A percentile compares a stretch with the other conserved stretches of the same genome.
Evolutionary conservation across 495 filamentous ascomycete species (phyloP).

Genomic region (Cercophora scortea): DNA sequence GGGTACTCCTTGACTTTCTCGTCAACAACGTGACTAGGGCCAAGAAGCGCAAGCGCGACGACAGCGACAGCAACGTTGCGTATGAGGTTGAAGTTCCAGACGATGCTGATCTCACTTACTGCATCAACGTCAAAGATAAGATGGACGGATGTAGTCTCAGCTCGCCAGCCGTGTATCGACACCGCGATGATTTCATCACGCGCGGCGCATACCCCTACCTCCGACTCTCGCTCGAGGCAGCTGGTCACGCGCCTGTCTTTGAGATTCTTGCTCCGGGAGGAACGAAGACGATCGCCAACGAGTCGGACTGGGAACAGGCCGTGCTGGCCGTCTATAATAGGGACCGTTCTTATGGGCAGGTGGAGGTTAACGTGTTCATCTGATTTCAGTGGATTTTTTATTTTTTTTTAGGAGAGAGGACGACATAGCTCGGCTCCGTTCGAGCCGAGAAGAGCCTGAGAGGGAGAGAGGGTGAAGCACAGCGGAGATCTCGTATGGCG

Average conservation of each 20-base stretch:
- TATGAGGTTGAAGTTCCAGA: conserved; percentile 12
- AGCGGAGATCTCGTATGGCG: no score
- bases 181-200: conserved; percentile 5
- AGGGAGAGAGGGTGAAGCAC: no score
- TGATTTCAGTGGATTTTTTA: neutral
- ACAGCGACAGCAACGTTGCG: neutral
- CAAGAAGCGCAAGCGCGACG: conserved; percentile 9
- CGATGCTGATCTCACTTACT: conserved; percentile 12
- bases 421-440: no score
- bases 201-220: conserved; percentile 9
- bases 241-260: conserved; percentile 3
- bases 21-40: conserved; percentile 1
- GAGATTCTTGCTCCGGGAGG: conserved; percentile 10
- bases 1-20: conserved; percentile 3
- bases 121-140: conserved; percentile 12
- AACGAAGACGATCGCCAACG: neutral
- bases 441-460: no score
- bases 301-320: conserved; percentile 9
- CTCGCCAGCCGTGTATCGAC: conserved; percentile 1
- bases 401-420: no score
- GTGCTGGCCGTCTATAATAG: conserved; percentile 10
- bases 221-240: conserved; percentile 6
- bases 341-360: conserved; percentile 6
- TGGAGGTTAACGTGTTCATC: conserved; percentile 11
- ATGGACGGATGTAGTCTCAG: conserved; percentile 5